A percentile compares a stretch with the other conserved stretches of the same genome.
Evolutionary conservation across 2,329 filamentous ascomycete genomes (phyloP).

Genomic region (Mycosphaerelloides madeirae): DNA sequence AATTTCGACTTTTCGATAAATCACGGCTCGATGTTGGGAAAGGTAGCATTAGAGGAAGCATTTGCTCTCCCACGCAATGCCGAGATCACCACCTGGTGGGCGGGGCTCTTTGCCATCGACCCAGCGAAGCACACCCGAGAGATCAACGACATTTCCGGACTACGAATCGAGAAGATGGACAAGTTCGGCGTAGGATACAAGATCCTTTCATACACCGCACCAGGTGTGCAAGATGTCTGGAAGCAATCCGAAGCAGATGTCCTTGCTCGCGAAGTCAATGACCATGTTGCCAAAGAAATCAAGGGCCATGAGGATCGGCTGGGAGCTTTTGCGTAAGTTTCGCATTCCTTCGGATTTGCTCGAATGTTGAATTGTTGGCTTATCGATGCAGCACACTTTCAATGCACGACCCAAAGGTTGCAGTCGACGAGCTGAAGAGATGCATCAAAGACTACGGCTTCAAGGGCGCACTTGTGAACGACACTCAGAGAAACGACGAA

Average conservation of each 20-base stretch:
- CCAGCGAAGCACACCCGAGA: conserved; percentile 54
- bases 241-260: conserved; percentile 42
- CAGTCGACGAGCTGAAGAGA: conserved; percentile 48
- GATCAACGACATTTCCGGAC: conserved; percentile 47
- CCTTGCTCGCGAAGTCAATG: conserved; percentile 44
- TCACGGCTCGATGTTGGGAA: conserved; percentile 48
- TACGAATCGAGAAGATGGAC: conserved; percentile 41
- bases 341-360: not conserved
- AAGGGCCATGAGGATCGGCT: conserved; percentile 40
- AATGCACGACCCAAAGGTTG: conserved; percentile 50
- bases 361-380: too few relatives aligned
- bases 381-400: conserved; percentile 23
- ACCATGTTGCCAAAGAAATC: conserved; percentile 43
- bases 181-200: conserved; percentile 45
- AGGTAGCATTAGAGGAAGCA: conserved; percentile 59
- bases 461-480: conserved; percentile 33
- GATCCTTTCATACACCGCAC: conserved; percentile 47
- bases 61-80: conserved; percentile 56
- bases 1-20: too few relatives aligned
- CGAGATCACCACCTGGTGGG: conserved; percentile 59
- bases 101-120: conserved; percentile 55
- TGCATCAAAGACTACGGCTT: conserved; percentile 49
- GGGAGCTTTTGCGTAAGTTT: conserved; percentile 40
- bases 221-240: conserved; percentile 46
- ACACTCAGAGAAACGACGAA: conserved; percentile 50